Evolutionary conservation across 441 rosid species (phyloP).

Genomic region (Jatropha multifida): DNA sequence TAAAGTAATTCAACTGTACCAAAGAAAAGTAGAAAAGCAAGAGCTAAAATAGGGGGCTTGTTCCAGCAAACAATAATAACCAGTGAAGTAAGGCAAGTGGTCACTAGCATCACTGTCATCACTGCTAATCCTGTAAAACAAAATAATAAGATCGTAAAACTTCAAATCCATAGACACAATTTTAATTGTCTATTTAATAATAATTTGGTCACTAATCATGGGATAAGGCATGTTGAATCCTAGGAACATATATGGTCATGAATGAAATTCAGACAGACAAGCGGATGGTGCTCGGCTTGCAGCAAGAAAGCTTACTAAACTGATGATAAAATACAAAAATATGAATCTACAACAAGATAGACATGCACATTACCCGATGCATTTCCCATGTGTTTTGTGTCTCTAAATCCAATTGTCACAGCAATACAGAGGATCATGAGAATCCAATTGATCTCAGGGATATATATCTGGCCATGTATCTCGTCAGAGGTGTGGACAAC

Average conservation of each 20-base stretch:
- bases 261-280: not conserved
- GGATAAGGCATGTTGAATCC: not conserved
- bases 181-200: not conserved
- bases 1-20: slow-evolving; percentile 86
- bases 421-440: slow-evolving; percentile 95
- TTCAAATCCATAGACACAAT: not conserved
- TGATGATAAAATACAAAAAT: too few relatives aligned
- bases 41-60: slow-evolving; percentile 75
- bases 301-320: too few relatives aligned
- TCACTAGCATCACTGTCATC: slow-evolving; percentile 97
- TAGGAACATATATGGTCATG: not conserved
- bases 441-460: slow-evolving; percentile 95
- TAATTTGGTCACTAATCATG: not conserved
- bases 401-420: slow-evolving; percentile 93
- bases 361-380: slow-evolving; percentile 66
- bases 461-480: slow-evolving; percentile 93
- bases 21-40: slow-evolving; percentile 72
- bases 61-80: slow-evolving; percentile 93
- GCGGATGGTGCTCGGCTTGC: slow-evolving; percentile 1
- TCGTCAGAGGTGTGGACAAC: slow-evolving; percentile 91
- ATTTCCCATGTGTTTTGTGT: slow-evolving; percentile 90
- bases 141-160: not conserved
- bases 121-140: slow-evolving; percentile 82
- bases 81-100: slow-evolving; percentile 84
- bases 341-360: not conserved